Evolutionary conservation across 371 early-diverging fungal genomes (phyloP).

Genomic region (Mucor piriformis): DNA sequence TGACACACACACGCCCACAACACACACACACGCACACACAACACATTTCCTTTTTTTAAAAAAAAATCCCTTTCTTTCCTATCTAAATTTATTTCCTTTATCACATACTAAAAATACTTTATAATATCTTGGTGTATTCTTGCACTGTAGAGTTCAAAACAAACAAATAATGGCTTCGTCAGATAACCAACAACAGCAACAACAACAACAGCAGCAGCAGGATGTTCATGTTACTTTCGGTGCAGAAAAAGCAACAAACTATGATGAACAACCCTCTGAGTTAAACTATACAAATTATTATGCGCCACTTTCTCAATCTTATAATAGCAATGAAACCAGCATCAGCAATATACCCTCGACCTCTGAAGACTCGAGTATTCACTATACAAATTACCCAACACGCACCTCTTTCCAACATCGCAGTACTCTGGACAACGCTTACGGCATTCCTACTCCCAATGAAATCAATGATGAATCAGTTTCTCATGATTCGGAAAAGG

Average conservation of each 20-base stretch:
- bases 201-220: not conserved
- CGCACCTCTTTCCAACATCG: slow-evolving; percentile 19
- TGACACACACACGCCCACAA: not conserved
- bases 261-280: slow-evolving; percentile 10
- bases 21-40: not conserved
- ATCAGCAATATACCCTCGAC: slow-evolving; percentile 7
- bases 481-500: slow-evolving; percentile 46
- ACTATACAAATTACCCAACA: slow-evolving; percentile 20
- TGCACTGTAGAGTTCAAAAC: not conserved
- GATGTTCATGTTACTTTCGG: slow-evolving; percentile 10
- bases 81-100: no score
- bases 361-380: not conserved
- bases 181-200: not conserved
- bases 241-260: not conserved
- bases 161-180: not conserved
- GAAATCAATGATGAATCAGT: slow-evolving; percentile 51
- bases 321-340: slow-evolving; percentile 4
- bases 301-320: slow-evolving; percentile 30
- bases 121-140: not conserved
- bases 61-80: not conserved
- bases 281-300: slow-evolving; percentile 28
- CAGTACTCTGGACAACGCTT: slow-evolving; percentile 1
- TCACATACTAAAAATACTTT: no score
- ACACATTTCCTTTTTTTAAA: no score
- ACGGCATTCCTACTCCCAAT: slow-evolving; percentile 1